A percentile compares a stretch with the other conserved stretches of the same genome.
Conservation (phyloP, 2,329 filamentous ascomycete species). For the Hypoxylon sp. region DNA sequence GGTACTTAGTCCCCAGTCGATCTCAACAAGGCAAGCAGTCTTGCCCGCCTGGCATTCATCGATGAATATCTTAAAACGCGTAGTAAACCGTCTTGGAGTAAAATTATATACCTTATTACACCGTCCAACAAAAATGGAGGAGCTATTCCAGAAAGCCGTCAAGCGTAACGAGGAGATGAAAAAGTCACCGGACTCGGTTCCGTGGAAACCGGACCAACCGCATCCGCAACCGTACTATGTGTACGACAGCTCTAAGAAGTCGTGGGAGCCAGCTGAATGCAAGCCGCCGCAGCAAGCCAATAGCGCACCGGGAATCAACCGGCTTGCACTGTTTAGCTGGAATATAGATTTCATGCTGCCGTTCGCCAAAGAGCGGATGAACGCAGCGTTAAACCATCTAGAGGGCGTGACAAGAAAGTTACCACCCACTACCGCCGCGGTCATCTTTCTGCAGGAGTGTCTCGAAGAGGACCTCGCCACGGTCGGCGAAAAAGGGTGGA, state of each 20-base stretch:
- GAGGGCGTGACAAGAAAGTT: constrained; percentile 30
- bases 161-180: constrained; percentile 29
- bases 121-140: constrained; percentile 42
- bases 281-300: neutral
- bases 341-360: constrained; percentile 57
- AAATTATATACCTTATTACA: neutral
- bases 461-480: constrained; percentile 60
- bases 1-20: neutral
- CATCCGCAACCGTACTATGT: constrained; percentile 48
- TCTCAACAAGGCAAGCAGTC: neutral
- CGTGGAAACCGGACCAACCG: constrained; percentile 51
- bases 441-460: constrained; percentile 69
- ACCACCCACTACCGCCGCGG: constrained; percentile 49
- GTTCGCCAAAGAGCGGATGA: constrained; percentile 48
- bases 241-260: constrained; percentile 40
- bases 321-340: constrained; percentile 52
- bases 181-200: constrained; percentile 36
- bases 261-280: constrained; percentile 41
- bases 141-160: constrained; percentile 46
- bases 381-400: constrained; percentile 48
- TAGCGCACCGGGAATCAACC: constrained; percentile 26
- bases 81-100: neutral
- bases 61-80: neutral
- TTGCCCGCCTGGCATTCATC: neutral
- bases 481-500: constrained; percentile 61